These are phyloP conservation scores for Nematodospora anomalae DNA, from an alignment of 1,139 yeast species.

Conservation along the genomic window DNA sequence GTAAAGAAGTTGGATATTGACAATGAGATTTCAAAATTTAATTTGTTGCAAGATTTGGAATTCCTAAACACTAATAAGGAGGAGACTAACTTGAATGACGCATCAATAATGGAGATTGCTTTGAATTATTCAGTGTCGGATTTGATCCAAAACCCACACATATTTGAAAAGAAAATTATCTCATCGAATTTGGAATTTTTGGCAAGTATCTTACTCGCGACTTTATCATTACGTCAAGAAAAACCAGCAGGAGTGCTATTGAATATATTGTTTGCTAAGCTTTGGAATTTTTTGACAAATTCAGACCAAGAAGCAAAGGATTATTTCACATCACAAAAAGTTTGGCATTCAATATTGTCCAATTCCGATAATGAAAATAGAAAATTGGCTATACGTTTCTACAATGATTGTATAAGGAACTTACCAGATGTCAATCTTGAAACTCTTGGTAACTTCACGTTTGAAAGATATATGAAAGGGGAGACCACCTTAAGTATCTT, in stretches of 20 bases:
- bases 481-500: constrained; percentile 8
- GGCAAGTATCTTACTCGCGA: constrained; percentile 41
- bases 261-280: constrained; percentile 26
- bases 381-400: constrained; percentile 8
- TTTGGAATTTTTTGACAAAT: constrained; percentile 43
- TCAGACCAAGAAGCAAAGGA: constrained; percentile 10
- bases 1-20: constrained; percentile 7
- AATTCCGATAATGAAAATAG: constrained; percentile 2
- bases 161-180: constrained; percentile 32
- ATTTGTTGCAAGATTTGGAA: constrained; percentile 6
- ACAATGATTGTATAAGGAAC: constrained; percentile 13
- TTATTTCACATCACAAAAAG: constrained; percentile 20
- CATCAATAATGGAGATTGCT: constrained; percentile 17
- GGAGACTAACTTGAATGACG: constrained; percentile 7
- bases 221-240: constrained; percentile 24
- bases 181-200: constrained; percentile 48
- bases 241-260: constrained; percentile 14
- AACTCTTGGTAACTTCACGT: constrained; percentile 8
- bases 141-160: constrained; percentile 16
- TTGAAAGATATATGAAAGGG: constrained; percentile 2
- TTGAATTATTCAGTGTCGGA: constrained; percentile 19
- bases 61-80: not conserved
- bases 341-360: constrained; percentile 17
- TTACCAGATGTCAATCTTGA: constrained; percentile 6
- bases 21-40: constrained; percentile 2